Percentiles rank a stretch among this genome's conserved stretches.
phyloP scores from a whole-genome alignment of 1,139 yeast species.

The Meyerozyma elateridarum region DNA sequence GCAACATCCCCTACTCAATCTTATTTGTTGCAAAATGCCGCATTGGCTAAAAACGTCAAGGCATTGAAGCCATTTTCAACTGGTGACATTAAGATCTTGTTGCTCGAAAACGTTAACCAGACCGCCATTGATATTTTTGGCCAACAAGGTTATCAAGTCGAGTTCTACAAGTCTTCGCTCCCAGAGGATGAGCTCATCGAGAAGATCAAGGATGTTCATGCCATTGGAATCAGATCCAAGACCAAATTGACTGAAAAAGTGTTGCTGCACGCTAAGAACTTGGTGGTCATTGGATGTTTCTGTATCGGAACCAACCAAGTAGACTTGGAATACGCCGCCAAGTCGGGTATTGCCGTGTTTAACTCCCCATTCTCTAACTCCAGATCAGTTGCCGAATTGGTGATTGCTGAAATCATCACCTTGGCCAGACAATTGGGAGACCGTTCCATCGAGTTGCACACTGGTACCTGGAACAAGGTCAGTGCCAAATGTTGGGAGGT shows the following conservation, averaged over 20 bases:
- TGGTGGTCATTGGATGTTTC: constrained; percentile 93
- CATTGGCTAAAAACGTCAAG: constrained; percentile 52
- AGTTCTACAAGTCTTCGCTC: constrained; percentile 82
- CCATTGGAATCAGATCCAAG: constrained; percentile 96
- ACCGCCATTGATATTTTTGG: constrained; percentile 85
- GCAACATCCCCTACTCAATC: constrained; percentile 69
- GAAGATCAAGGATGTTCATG: constrained; percentile 90
- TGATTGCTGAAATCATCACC: constrained; percentile 89
- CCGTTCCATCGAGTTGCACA: constrained; percentile 92
- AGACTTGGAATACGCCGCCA: constrained; percentile 86
- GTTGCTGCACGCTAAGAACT: constrained; percentile 79
- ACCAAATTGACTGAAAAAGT: constrained; percentile 80
- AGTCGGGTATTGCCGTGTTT: constrained; percentile 92
- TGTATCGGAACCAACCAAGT: constrained; percentile 99
- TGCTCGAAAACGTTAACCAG: constrained; percentile 87
- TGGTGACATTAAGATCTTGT: constrained; percentile 85
- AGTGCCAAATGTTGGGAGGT: constrained; percentile 97
- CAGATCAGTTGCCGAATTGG: constrained; percentile 96
- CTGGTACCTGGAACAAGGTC: constrained; percentile 98
- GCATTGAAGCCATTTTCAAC: constrained; percentile 84
- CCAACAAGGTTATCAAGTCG: constrained; percentile 95
- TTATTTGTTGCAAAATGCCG: constrained; percentile 41
- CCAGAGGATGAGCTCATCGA: constrained; percentile 93
- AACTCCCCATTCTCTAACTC: constrained; percentile 98
- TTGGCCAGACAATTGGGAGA: constrained; percentile 97